A percentile compares a stretch with the other conserved stretches of the same genome.
Evolutionary conservation across 352 stramenopile species (phyloP).

Genomic region (Phytophthora citricola): DNA sequence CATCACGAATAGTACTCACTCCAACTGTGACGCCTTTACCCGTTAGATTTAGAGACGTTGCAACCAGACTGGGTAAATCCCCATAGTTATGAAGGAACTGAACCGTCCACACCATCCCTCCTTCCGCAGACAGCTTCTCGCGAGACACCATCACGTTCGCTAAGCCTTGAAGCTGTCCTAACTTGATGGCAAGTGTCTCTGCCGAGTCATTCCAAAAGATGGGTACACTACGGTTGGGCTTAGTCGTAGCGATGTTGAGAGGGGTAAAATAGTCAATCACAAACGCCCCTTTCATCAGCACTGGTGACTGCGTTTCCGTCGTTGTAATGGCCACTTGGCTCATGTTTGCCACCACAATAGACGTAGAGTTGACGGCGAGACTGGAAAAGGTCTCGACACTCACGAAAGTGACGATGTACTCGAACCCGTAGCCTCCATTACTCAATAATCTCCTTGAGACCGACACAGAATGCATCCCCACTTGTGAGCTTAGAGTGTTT

Average conservation of each 20-base stretch:
- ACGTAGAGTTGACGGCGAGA: conserved; percentile 31
- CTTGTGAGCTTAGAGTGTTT: conserved; percentile 35
- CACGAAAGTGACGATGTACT: conserved; percentile 61
- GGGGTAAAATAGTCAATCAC: conserved; percentile 50
- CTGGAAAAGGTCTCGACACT: conserved; percentile 54
- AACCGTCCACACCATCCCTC: conserved; percentile 69
- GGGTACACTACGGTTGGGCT: conserved; percentile 28
- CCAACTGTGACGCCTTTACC: conserved; percentile 45
- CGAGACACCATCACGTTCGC: conserved; percentile 54
- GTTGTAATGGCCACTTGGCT: conserved; percentile 22
- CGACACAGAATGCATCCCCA: conserved; percentile 43
- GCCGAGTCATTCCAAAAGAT: conserved; percentile 67
- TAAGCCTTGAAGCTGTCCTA: conserved; percentile 57
- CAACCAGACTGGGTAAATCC: conserved; percentile 45
- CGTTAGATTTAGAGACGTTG: conserved; percentile 60
- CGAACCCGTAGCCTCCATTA: conserved; percentile 44
- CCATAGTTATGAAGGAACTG: conserved; percentile 73
- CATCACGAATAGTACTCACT: conserved; percentile 48
- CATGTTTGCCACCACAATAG: conserved; percentile 15
- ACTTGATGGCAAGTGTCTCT: conserved; percentile 29
- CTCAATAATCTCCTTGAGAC: conserved; percentile 26
- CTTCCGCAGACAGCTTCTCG: conserved; percentile 53
- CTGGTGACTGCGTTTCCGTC: conserved; percentile 42
- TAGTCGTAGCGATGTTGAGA: conserved; percentile 44
- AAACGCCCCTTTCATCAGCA: conserved; percentile 58